Conservation (phyloP, 495 filamentous ascomycete species). For the Hypoxylon subgilvum region DNA sequence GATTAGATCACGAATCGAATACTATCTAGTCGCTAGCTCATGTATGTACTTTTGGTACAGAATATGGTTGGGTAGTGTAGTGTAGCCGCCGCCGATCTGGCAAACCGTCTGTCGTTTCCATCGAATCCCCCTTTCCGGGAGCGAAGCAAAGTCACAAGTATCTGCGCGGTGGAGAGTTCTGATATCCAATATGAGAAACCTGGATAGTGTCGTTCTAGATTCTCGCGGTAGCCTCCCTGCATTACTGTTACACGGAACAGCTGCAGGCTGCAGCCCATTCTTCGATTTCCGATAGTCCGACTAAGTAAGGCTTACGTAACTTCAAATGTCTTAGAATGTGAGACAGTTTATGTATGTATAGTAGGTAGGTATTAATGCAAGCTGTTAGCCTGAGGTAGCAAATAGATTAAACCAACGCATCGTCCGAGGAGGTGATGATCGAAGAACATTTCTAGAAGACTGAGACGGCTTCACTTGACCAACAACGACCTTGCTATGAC, state of each 20-base stretch:
- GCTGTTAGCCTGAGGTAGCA: constrained; percentile 29
- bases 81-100: constrained; percentile 21
- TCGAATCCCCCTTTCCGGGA: constrained; percentile 2
- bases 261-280: constrained; percentile 2
- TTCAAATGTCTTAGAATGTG: constrained; percentile 2
- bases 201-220: constrained; percentile 7
- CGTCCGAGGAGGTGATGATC: constrained; percentile 10
- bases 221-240: constrained; percentile 8
- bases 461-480: constrained; percentile 21
- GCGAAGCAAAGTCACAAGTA: constrained; percentile 10
- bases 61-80: no score
- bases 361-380: no score
- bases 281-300: constrained; percentile 3
- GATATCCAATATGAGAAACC: neutral
- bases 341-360: no score
- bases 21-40: constrained; percentile 28
- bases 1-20: constrained; percentile 20
- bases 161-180: neutral
- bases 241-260: neutral
- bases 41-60: constrained; percentile 4
- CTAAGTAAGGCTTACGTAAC: neutral
- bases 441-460: constrained; percentile 37
- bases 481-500: constrained; percentile 23
- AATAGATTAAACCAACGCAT: constrained; percentile 29
- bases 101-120: constrained; percentile 6